These are phyloP conservation scores for Phytophthora cactorum DNA, from an alignment of 352 stramenopile species.

Conservation along the genomic window DNA sequence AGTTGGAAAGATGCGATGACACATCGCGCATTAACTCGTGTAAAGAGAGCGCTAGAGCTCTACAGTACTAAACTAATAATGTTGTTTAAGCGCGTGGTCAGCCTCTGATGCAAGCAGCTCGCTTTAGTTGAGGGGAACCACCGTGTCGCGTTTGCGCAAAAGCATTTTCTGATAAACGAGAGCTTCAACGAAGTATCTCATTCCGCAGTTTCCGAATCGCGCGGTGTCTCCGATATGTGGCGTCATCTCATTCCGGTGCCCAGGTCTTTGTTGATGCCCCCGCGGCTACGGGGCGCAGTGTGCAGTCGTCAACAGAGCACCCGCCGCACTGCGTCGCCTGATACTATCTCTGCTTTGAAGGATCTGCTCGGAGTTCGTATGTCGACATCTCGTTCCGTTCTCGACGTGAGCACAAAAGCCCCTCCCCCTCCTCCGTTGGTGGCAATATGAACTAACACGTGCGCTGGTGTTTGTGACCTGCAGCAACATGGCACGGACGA, in stretches of 20 bases:
- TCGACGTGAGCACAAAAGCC: slow-evolving; percentile 30
- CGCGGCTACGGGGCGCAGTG: neutral
- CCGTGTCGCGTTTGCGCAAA: slow-evolving; percentile 18
- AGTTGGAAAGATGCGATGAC: neutral
- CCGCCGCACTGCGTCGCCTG: slow-evolving; percentile 33
- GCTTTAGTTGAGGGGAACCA: neutral
- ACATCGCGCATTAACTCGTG: slow-evolving; percentile 7
- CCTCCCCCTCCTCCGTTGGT: neutral
- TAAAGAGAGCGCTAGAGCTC: slow-evolving; percentile 19
- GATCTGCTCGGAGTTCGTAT: slow-evolving; percentile 65
- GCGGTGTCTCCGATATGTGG: slow-evolving; percentile 16
- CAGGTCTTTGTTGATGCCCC: neutral
- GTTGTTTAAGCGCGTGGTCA: slow-evolving; percentile 6
- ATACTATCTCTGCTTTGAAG: slow-evolving; percentile 55
- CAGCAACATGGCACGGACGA: slow-evolving; percentile 88
- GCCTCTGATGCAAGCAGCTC: neutral
- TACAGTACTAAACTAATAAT: slow-evolving; percentile 24
- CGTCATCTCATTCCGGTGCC: neutral
- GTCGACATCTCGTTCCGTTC: slow-evolving; percentile 58
- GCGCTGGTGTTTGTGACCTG: neutral
- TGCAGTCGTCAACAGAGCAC: slow-evolving; percentile 22
- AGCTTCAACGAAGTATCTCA: slow-evolving; percentile 16
- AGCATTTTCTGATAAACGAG: slow-evolving; percentile 5
- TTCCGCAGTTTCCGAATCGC: slow-evolving; percentile 11
- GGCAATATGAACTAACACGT: neutral